Conservation (phyloP, 148 eudicot genomes). For the Rhododendron ferrugineum region DNA sequence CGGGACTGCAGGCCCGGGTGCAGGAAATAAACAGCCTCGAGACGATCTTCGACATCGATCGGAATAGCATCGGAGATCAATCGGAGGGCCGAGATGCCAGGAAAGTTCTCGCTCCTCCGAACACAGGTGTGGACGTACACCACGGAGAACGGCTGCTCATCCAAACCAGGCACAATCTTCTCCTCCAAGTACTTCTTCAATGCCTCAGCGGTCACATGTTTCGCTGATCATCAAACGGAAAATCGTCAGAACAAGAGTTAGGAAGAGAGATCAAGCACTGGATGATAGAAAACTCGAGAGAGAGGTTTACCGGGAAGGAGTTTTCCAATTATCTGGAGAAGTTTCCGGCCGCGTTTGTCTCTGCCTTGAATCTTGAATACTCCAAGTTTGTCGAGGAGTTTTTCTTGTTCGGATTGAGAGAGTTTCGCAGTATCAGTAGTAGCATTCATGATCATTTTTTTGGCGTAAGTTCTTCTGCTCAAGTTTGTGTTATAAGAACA, state of each 20-base stretch:
- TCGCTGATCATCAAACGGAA: constrained; percentile 19
- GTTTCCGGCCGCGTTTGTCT: constrained; percentile 4
- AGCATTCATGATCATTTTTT: not conserved
- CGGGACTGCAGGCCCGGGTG: constrained; percentile 68
- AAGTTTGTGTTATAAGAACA: not conserved
- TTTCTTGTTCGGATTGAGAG: not conserved
- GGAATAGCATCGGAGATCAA: constrained; percentile 48
- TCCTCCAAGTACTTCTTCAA: constrained; percentile 47
- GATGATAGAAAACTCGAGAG: not conserved
- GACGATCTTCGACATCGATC: constrained; percentile 27
- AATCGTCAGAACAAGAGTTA: not conserved
- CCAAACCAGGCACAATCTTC: constrained; percentile 42
- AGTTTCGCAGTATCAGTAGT: not conserved
- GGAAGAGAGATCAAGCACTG: not conserved
- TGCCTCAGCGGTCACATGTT: constrained; percentile 35
- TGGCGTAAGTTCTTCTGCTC: not conserved
- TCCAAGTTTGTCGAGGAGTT: constrained; percentile 6
- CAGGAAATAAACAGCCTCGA: constrained; percentile 52
- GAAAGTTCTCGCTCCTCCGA: constrained; percentile 30
- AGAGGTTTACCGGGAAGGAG: constrained; percentile 50
- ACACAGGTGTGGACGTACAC: constrained; percentile 60
- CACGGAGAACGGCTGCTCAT: constrained; percentile 30
- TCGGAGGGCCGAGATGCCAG: constrained; percentile 53
- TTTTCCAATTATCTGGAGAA: constrained; percentile 8
- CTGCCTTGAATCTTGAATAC: constrained; percentile 15